Evolutionary conservation across 495 filamentous ascomycete species (phyloP), one percentile per base, ranked within the genome.

Genomic region (Penicillium roqueforti): DNA sequence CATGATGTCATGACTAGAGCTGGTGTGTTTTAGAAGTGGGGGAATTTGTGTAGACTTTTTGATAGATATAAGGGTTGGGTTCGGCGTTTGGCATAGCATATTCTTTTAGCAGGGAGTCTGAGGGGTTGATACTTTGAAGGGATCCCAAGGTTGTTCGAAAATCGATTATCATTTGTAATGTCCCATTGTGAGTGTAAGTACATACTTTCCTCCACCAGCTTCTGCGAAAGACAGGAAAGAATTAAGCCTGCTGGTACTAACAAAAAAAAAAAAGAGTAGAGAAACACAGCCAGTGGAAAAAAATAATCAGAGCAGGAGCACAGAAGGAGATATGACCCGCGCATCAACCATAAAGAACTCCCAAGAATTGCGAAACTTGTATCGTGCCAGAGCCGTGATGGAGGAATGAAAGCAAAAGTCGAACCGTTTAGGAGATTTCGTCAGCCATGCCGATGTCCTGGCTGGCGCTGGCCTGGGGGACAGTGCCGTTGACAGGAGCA

Each of bases 1-100:
- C 86, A 89, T 71, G 81, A 77, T 44, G 87, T 96, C 13, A 91
- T 96, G 91, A 80, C 74, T 47, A 76, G 89, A 65, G 92, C 91
- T 4, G 91, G 91, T 8, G 84, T 90, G 55, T 91, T 89, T 73
- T 82, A 78, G 67, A 76, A 37, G 22, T 37, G 51, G 20, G 31
- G 31, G 11, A 37, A 37, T 38, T 29, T 48, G 19, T 20, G 49
- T 20, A 34, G 18, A 16, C 16, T 10, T 13, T 36, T 34, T 23
- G 19, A 22, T 53, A 50, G 40, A 58, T 36, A 52, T 57, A 54
- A 13, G 45, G 25, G 23, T 10, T 44, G 8, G 19, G 6, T 16
- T 43, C 36, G 60, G 60, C 52, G 57, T 60, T 58, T 41, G 23
- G 16, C 49, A 22, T 20, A 38, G 37, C 16, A 6, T 31, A 42